A percentile compares a stretch with the other conserved stretches of the same genome.
Conservation (phyloP, 164 flowering plant genomes). For the Macadamia integrifolia region DNA sequence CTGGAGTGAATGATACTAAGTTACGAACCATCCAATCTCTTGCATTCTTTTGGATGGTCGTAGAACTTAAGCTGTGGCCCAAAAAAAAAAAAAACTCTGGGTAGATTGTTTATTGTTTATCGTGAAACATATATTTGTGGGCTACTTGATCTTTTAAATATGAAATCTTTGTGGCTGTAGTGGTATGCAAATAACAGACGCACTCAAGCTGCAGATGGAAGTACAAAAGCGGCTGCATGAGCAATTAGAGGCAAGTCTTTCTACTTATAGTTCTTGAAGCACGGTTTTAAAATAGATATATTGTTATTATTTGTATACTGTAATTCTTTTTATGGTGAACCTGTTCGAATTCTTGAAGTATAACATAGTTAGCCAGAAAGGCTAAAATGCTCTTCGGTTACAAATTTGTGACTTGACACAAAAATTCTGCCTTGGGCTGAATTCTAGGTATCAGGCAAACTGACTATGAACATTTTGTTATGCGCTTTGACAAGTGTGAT, state of each 20-base stretch:
- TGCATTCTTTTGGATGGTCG: no score
- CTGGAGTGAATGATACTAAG: no score
- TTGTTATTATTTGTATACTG: neutral
- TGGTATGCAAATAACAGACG: slow-evolving; percentile 86
- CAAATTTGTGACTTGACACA: neutral
- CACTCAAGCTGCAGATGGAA: slow-evolving; percentile 91
- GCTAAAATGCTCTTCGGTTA: no score
- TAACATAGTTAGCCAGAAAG: neutral
- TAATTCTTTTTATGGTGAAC: neutral
- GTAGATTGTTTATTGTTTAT: no score
- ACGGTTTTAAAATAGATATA: neutral
- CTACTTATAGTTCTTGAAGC: neutral
- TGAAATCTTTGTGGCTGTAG: slow-evolving; percentile 28
- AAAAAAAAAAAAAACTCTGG: no score
- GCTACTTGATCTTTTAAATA: no score
- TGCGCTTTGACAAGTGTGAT: neutral
- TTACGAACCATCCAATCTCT: no score
- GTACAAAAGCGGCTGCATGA: slow-evolving; percentile 91
- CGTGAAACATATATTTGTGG: no score
- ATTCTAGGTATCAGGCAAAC: neutral
- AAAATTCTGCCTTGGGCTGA: neutral
- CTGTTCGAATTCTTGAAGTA: neutral
- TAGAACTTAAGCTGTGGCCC: no score
- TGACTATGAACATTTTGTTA: neutral
- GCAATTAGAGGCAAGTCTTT: slow-evolving; percentile 72